A percentile compares a stretch with the other conserved stretches of the same genome.
Conservation (phyloP, 2,329 filamentous ascomycete genomes). For the Colletotrichum sansevieriae region DNA sequence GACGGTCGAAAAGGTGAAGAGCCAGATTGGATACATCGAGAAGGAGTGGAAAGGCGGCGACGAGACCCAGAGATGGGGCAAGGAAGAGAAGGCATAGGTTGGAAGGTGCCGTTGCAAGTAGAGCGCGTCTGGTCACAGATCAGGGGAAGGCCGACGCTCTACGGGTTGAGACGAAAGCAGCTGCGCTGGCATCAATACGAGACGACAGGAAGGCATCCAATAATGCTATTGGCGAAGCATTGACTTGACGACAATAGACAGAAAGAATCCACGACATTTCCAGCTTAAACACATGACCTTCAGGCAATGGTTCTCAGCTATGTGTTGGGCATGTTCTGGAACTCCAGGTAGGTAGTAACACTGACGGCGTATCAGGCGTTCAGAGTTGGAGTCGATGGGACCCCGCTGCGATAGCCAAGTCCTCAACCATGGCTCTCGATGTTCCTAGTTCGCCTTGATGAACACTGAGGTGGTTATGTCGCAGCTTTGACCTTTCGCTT, state of each 20-base stretch:
- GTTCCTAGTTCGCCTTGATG: too few relatives aligned
- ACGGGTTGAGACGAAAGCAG: neutral
- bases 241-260: conserved; percentile 6
- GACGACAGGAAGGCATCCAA: conserved; percentile 8
- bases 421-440: too few relatives aligned
- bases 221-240: conserved; percentile 16
- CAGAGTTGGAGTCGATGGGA: too few relatives aligned
- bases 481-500: too few relatives aligned
- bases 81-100: conserved; percentile 52
- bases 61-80: conserved; percentile 86
- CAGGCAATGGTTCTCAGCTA: too few relatives aligned
- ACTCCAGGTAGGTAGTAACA: too few relatives aligned
- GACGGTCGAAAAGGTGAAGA: conserved; percentile 86
- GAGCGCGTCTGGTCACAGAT: conserved; percentile 36
- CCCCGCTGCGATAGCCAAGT: too few relatives aligned
- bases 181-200: neutral
- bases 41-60: conserved; percentile 86
- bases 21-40: conserved; percentile 86
- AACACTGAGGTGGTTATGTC: too few relatives aligned
- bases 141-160: neutral
- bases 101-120: neutral
- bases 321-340: too few relatives aligned
- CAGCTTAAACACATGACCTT: too few relatives aligned
- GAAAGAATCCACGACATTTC: conserved; percentile 5
- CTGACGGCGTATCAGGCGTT: too few relatives aligned